phyloP scores from a whole-genome alignment of 1,139 yeast species.

The Kazachstania sp. region DNA sequence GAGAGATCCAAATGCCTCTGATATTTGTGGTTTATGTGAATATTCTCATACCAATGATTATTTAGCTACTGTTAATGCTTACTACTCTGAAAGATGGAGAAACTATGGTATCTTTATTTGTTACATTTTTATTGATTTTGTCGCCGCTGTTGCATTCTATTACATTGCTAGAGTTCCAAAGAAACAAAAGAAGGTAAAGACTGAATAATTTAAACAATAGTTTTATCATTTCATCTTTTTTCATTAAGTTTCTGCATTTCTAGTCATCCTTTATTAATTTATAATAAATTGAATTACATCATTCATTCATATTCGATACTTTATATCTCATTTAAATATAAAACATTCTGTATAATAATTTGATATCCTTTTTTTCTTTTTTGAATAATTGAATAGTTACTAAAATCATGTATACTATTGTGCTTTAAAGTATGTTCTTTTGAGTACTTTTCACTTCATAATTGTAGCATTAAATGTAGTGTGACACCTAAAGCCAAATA shows the following conservation, averaged over 20 bases:
- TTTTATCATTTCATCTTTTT: background rate
- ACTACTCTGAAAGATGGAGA: conserved; percentile 53
- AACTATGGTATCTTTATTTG: conserved; percentile 50
- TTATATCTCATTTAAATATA: background rate
- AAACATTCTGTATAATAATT: background rate
- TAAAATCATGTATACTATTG: too few species aligned
- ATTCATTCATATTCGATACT: conserved; percentile 3
- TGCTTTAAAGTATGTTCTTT: too few species aligned
- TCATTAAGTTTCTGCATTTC: background rate
- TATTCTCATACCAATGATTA: conserved; percentile 43
- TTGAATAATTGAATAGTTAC: background rate
- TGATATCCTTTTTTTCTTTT: conserved; percentile 2
- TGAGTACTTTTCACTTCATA: too few species aligned
- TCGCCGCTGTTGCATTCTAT: conserved; percentile 48
- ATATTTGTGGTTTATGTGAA: conserved; percentile 46
- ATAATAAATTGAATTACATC: conserved; percentile 1
- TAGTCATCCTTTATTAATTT: conserved; percentile 2
- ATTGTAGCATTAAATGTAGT: too few species aligned
- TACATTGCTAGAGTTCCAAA: conserved; percentile 76
- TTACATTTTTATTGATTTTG: conserved; percentile 41
- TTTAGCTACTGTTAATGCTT: conserved; percentile 37
- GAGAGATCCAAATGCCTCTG: conserved; percentile 36
- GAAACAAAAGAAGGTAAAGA: conserved; percentile 3
- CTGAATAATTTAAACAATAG: background rate
- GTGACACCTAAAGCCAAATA: too few species aligned